Evolutionary conservation across 257 asterid genomes (phyloP), one percentile per base, ranked within the genome.

Genomic region (Marsdenia floribunda): DNA sequence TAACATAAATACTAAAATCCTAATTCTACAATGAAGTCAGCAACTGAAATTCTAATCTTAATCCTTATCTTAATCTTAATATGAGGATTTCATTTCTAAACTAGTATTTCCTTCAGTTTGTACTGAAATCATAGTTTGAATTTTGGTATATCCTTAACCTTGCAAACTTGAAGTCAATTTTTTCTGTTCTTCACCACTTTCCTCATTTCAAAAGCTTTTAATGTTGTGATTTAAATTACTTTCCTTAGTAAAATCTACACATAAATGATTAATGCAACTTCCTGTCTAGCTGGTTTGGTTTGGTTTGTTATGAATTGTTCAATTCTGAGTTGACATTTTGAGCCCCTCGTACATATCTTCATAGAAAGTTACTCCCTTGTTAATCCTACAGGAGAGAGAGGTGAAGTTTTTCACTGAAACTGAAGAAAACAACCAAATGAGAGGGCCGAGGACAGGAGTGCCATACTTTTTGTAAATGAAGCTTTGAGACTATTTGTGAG

Each of bases 381-480:
- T 18, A 42, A 22, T 46, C 35, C 50, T 37, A 54, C 81, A 94
- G 99, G 99, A 92, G 88, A 85, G 97, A 76, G 97, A 92, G 78
- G 97, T 94, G 85, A 92, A 94, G 91, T 94, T 94, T 77, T 94
- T 94, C 88, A 89, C 99, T 2, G 99, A 94, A 84, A 94, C 99
- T 0, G 99, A 94, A 80, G 97, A 94, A 83, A 94, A 92, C 90
- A 94, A 94, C 86, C 99, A 94, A 79, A 94, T 94, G 99, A 86
- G 99, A 76, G 99, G 99, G 59, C 99, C 97, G n/a, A 92, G 99
- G 85, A 87, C 90, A 12, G 99, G 99, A 83, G 99, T 94, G 18
- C 97, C 97, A 0, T 94, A 94, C 86, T 94, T 94, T 80, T 91
- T 93, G 44, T 93, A 83, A 86, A 71, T 58, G 77, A 72, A 70